A percentile compares a stretch with the other conserved stretches of the same genome.
These are phyloP conservation scores for Carex parvula DNA, from an alignment of 176 grass and related monocot genomes.

Conservation along the genomic window DNA sequence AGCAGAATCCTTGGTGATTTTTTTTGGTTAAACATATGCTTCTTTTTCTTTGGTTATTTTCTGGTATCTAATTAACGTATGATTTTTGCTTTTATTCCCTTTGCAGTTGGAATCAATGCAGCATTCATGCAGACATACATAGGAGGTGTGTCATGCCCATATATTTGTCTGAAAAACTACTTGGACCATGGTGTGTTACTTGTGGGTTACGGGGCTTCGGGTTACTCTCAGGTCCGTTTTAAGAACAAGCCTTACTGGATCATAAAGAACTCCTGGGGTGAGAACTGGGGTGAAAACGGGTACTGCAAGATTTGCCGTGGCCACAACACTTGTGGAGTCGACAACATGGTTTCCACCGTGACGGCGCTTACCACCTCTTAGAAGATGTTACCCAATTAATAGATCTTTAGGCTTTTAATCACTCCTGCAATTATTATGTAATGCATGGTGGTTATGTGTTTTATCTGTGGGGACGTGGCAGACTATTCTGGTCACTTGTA, in stretches of 20 bases:
- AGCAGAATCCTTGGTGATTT: background rate
- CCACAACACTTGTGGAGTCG: constrained; percentile 44
- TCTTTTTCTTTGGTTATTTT: background rate
- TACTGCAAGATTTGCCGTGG: constrained; percentile 87
- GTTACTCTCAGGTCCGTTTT: constrained; percentile 58
- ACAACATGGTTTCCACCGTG: constrained; percentile 79
- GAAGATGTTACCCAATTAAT: constrained; percentile 23
- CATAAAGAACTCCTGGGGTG: constrained; percentile 92
- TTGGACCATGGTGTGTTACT: constrained; percentile 82
- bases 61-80: background rate
- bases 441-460: constrained; percentile 12
- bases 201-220: constrained; percentile 67
- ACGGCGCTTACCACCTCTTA: constrained; percentile 50
- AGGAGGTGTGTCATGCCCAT: constrained; percentile 79
- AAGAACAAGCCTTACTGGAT: constrained; percentile 95
- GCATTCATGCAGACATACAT: constrained; percentile 89
- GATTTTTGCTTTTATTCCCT: constrained; percentile 10
- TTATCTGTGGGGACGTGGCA: background rate
- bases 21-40: background rate
- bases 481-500: background rate
- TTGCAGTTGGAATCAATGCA: constrained; percentile 82
- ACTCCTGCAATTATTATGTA: background rate
- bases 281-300: constrained; percentile 69
- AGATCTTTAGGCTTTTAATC: background rate
- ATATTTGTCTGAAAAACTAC: constrained; percentile 57